phyloP scores from a whole-genome alignment of 2,329 filamentous ascomycete species.

The Coniochaeta sp. region DNA sequence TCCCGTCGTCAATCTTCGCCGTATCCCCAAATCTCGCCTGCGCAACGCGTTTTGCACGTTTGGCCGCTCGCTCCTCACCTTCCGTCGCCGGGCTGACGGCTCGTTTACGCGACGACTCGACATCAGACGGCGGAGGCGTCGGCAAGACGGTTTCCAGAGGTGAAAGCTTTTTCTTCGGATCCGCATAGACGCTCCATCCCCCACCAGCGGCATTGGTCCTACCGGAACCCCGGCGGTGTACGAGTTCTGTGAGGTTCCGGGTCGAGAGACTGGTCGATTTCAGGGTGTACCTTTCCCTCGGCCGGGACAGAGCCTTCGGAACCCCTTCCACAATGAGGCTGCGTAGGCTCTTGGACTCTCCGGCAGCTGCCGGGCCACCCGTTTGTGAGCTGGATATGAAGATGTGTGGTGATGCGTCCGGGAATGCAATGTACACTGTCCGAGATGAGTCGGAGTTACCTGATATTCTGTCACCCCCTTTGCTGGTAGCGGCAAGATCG shows the following conservation, averaged over 20 bases:
- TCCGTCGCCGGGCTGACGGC: slow-evolving; percentile 15
- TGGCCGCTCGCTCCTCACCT: slow-evolving; percentile 32
- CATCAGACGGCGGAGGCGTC: slow-evolving; percentile 35
- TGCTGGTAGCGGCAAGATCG: slow-evolving; percentile 25
- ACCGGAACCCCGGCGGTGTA: slow-evolving; percentile 62
- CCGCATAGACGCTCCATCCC: slow-evolving; percentile 73
- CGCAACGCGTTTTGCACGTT: slow-evolving; percentile 55
- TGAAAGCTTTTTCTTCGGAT: slow-evolving; percentile 46
- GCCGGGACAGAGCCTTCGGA: slow-evolving; percentile 72
- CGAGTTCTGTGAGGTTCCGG: slow-evolving; percentile 62
- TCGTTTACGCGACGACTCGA: slow-evolving; percentile 8
- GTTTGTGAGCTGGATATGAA: slow-evolving; percentile 54
- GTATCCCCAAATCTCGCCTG: slow-evolving; percentile 63
- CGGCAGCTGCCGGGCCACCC: slow-evolving; percentile 21
- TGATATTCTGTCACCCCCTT: not conserved
- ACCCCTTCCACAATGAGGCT: slow-evolving; percentile 70
- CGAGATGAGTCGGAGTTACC: slow-evolving; percentile 56
- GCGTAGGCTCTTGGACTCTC: slow-evolving; percentile 57
- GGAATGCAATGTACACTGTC: slow-evolving; percentile 75
- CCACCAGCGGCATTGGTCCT: slow-evolving; percentile 66
- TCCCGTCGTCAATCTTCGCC: slow-evolving; percentile 46
- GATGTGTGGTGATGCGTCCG: slow-evolving; percentile 69
- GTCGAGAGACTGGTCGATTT: slow-evolving; percentile 62
- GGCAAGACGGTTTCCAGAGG: slow-evolving; percentile 48
- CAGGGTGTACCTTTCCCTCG: slow-evolving; percentile 64